These are phyloP conservation scores for Sanghuangporus weigelae DNA, from an alignment of 1,284 basidiomycete species.

Conservation along the genomic window DNA sequence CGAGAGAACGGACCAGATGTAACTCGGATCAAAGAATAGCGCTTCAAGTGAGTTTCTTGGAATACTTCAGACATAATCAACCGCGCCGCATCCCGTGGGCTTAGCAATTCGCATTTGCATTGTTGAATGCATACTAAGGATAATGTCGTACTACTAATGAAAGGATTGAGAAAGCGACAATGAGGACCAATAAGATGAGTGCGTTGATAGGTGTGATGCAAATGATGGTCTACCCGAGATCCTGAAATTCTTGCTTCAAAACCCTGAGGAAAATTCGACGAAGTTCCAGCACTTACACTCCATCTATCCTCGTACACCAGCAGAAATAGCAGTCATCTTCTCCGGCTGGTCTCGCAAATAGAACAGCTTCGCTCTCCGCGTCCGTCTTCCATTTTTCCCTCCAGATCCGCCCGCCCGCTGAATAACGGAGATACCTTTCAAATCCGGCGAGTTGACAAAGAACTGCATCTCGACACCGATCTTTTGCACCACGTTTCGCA, in stretches of 20 bases:
- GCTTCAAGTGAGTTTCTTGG: too few relatives aligned
- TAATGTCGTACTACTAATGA: too few relatives aligned
- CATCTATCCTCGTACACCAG: slow-evolving; percentile 35
- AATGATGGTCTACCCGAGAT: neutral
- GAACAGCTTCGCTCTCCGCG: slow-evolving; percentile 72
- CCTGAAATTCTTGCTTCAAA: neutral
- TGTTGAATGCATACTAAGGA: too few relatives aligned
- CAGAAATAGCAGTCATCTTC: slow-evolving; percentile 75
- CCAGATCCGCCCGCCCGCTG: slow-evolving; percentile 43
- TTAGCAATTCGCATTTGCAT: too few relatives aligned
- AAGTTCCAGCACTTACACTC: neutral
- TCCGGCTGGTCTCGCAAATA: slow-evolving; percentile 74
- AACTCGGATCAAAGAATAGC: too few relatives aligned
- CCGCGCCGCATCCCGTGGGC: too few relatives aligned
- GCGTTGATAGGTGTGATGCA: neutral
- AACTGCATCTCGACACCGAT: slow-evolving; percentile 90
- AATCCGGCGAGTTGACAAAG: slow-evolving; percentile 75
- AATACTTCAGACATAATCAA: too few relatives aligned
- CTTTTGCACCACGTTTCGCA: slow-evolving; percentile 85
- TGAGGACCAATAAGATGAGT: neutral
- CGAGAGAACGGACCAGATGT: too few relatives aligned
- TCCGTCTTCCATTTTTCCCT: slow-evolving; percentile 45
- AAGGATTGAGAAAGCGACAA: neutral
- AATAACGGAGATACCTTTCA: slow-evolving; percentile 80
- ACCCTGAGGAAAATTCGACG: neutral